These are phyloP conservation scores for Emmonsiellopsis sp. DNA, from an alignment of 2,329 filamentous ascomycete genomes.

Conservation along the genomic window DNA sequence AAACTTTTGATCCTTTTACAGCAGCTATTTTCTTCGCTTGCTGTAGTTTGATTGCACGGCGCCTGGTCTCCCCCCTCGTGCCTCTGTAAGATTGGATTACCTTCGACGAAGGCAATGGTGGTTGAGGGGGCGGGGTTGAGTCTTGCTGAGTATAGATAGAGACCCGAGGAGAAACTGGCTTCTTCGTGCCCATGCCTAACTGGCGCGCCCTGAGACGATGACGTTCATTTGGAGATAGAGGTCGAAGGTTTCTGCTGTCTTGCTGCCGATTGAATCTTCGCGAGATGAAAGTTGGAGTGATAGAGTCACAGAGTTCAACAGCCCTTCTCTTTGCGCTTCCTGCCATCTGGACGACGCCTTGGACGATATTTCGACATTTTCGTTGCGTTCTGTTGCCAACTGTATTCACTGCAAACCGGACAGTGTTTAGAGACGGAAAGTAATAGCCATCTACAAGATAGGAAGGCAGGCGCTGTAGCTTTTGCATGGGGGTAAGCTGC, in stretches of 20 bases:
- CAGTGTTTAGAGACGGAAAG: background rate
- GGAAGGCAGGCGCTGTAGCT: background rate
- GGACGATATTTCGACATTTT: background rate
- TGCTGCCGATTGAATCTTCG: background rate
- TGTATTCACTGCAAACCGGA: background rate
- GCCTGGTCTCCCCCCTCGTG: background rate
- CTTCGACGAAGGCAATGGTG: background rate
- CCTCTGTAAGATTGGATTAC: background rate
- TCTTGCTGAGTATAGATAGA: background rate
- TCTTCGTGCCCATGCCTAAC: background rate
- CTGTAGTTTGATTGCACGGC: background rate
- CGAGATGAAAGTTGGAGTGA: background rate
- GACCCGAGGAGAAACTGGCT: background rate
- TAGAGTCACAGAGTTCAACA: background rate
- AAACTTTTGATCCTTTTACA: background rate
- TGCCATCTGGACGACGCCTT: background rate
- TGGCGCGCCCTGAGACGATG: background rate
- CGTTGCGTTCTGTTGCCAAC: background rate
- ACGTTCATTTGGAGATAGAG: background rate
- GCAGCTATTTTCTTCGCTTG: constrained; percentile 7
- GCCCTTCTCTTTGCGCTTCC: constrained; percentile 4
- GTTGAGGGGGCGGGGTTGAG: background rate
- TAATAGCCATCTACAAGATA: background rate
- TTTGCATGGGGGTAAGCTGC: background rate
- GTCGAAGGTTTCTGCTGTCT: background rate